Percentiles rank a stretch among this genome's conserved stretches.
phyloP scores from a whole-genome alignment of 2,329 filamentous ascomycete genomes.

The Shiraia bambusicola region DNA sequence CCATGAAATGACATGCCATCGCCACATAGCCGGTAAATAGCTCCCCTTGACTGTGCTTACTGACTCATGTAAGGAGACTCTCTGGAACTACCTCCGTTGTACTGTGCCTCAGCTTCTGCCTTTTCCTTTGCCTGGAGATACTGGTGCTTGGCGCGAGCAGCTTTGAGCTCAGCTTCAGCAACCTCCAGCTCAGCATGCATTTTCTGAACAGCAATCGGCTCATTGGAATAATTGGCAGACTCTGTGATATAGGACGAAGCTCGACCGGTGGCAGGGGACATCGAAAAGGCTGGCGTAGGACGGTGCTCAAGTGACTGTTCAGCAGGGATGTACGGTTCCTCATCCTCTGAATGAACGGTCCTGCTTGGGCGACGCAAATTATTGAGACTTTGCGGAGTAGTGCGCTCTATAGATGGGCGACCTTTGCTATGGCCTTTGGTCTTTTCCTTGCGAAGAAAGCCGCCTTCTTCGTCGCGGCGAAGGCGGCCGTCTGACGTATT shows the following conservation, averaged over 20 bases:
- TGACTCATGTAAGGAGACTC: too few relatives aligned
- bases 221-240: slow-evolving; percentile 10
- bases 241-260: slow-evolving; percentile 5
- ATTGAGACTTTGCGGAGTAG: slow-evolving; percentile 6
- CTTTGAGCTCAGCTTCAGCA: slow-evolving; percentile 36
- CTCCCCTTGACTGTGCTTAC: too few relatives aligned
- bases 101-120: slow-evolving; percentile 9
- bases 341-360: slow-evolving; percentile 14
- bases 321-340: slow-evolving; percentile 7
- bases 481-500: slow-evolving; percentile 15
- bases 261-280: slow-evolving; percentile 9
- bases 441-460: slow-evolving; percentile 31
- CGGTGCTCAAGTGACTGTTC: neutral
- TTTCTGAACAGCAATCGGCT: slow-evolving; percentile 26
- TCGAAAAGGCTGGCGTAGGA: slow-evolving; percentile 10
- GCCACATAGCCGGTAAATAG: too few relatives aligned
- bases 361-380: slow-evolving; percentile 1
- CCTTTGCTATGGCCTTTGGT: slow-evolving; percentile 10
- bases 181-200: slow-evolving; percentile 33
- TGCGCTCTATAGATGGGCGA: slow-evolving; percentile 10
- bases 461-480: slow-evolving; percentile 28
- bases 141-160: slow-evolving; percentile 24
- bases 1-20: too few relatives aligned
- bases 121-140: slow-evolving; percentile 25
- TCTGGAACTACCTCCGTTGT: neutral